Evolutionary conservation across 1,284 basidiomycete genomes (phyloP), one percentile per base, ranked within the genome.

Genomic region (Moesziomyces aphidis): DNA sequence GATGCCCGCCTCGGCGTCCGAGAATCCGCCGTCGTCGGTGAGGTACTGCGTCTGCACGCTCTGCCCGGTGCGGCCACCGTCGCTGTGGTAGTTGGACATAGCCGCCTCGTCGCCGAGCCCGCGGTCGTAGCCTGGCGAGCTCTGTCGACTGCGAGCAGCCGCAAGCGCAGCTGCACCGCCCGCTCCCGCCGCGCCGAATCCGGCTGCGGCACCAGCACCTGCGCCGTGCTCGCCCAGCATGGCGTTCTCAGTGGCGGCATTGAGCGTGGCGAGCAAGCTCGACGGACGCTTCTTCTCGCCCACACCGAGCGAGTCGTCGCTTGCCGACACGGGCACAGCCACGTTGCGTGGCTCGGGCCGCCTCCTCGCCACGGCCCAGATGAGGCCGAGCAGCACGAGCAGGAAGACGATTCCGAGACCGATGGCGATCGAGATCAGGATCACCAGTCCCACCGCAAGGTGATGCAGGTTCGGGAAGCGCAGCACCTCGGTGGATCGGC

Each of bases 351-450:
- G 50, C 55, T 76, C 69, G n/a, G 73, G 66, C 45, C 68, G 66
- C 55, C 93, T 88, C 23, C 92, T 90, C 83, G 94, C 90, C 15
- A 97, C 88, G 0, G 94, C 91, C 91, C 94, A 93, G 46, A 98
- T 86, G 50, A 98, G 91, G 50, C 93, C 94, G 62, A 95, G 88
- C 42, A 97, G 87, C 17, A 93, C 92, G 23, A 97, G 88, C 1
- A 98, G 86, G 87, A 99, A 95, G 55, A 99, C 93, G 24, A 98
- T 90, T 26, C 95, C 96, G 11, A 95, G 94, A 5, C 93, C 91
- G 72, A 98, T 97, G 31, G 95, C 96, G 77, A 99, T 97, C 5
- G 94, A 96, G 77, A 99, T 95, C 44, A 98, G 89, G 70, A 99
- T 97, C 59, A 99, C 94, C 43, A 98, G 89, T 3, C 95, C 97